These are phyloP conservation scores for Cymodocea nodosa DNA, from an alignment of 116 monocot species.

Conservation along the genomic window DNA sequence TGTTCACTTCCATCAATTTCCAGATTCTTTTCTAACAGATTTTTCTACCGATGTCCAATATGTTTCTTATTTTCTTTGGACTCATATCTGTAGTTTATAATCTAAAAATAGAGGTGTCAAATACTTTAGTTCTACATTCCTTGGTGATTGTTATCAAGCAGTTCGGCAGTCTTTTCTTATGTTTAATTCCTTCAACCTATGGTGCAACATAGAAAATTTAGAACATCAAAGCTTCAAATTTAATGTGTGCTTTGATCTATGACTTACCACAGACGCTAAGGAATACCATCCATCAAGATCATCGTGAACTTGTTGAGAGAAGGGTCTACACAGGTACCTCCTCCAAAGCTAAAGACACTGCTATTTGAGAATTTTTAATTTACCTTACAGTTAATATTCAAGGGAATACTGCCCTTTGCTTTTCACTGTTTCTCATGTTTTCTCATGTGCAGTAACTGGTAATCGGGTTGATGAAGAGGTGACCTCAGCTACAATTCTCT, in stretches of 20 bases:
- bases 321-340: constrained; percentile 85
- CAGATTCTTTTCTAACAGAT: background rate
- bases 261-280: constrained; percentile 44
- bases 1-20: no score
- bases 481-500: constrained; percentile 12
- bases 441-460: constrained; percentile 61
- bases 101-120: no score
- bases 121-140: no score
- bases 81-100: no score
- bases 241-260: background rate
- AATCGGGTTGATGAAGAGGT: constrained; percentile 94
- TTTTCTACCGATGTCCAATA: no score
- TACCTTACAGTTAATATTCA: no score
- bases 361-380: background rate
- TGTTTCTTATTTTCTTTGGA: no score
- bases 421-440: no score
- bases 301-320: constrained; percentile 91
- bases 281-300: constrained; percentile 75
- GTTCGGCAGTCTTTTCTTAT: background rate
- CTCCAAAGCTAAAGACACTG: background rate
- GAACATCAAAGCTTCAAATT: background rate
- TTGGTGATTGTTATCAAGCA: no score
- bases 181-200: background rate
- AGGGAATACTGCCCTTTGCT: background rate
- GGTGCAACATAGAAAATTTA: background rate